phyloP scores from a whole-genome alignment of 352 stramenopile species.

The Pythium sp. region DNA sequence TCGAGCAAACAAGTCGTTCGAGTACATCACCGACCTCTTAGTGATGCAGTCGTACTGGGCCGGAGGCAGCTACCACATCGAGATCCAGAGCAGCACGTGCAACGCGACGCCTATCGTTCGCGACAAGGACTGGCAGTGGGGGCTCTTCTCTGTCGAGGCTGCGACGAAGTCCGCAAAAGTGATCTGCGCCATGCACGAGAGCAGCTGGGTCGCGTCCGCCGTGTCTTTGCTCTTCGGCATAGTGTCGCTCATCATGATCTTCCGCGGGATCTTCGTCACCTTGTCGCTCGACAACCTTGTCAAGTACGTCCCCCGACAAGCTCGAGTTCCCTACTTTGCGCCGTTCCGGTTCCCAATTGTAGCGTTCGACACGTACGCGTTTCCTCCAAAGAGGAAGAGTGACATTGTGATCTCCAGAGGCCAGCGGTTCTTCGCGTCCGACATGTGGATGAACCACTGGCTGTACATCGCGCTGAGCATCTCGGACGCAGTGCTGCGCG shows the following conservation, averaged over 20 bases:
- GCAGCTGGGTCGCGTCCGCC: conserved; percentile 31
- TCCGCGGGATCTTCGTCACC: conserved; percentile 34
- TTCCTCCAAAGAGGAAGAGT: conserved; percentile 27
- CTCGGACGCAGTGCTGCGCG: conserved; percentile 34
- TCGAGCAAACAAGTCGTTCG: conserved; percentile 31
- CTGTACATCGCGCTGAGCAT: conserved; percentile 60
- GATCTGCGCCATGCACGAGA: conserved; percentile 36
- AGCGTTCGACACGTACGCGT: conserved; percentile 27
- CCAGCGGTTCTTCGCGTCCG: conserved; percentile 43
- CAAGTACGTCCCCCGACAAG: conserved; percentile 32
- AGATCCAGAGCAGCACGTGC: conserved; percentile 56
- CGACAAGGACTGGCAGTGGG: conserved; percentile 32
- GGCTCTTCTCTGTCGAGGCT: conserved; percentile 38
- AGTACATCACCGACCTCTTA: conserved; percentile 55
- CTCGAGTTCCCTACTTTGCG: conserved; percentile 22
- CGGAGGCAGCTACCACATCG: conserved; percentile 38
- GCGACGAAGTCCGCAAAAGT: conserved; percentile 37
- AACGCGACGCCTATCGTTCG: conserved; percentile 29
- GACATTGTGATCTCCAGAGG: conserved; percentile 41
- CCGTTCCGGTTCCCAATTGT: conserved; percentile 1
- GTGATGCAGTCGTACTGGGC: conserved; percentile 53
- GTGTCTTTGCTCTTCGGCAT: conserved; percentile 40
- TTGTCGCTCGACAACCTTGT: conserved; percentile 31
- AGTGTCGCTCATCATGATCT: conserved; percentile 41
- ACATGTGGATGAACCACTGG: conserved; percentile 73